phyloP scores from a whole-genome alignment of 2,329 filamentous ascomycete genomes.

The Ciborinia camelliae region DNA sequence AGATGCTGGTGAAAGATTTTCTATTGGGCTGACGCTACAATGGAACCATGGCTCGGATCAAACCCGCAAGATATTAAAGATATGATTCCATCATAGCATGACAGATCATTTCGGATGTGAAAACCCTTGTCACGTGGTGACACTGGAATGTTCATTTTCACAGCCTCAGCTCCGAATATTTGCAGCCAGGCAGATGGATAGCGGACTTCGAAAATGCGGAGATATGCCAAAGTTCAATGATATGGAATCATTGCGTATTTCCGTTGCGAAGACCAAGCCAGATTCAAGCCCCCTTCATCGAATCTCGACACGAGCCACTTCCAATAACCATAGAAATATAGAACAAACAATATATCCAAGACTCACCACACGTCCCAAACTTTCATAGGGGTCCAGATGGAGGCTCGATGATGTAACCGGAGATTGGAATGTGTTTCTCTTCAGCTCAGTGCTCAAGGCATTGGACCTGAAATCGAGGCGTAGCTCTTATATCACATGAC shows the following conservation, averaged over 20 bases:
- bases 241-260: neutral
- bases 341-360: neutral
- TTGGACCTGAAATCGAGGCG: slow-evolving; percentile 9
- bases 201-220: neutral
- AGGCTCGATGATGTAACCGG: neutral
- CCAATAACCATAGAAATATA: neutral
- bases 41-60: neutral
- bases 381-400: neutral
- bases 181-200: no score
- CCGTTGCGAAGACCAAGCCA: no score
- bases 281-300: neutral
- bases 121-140: neutral
- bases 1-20: neutral
- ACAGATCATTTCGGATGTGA: neutral
- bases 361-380: neutral
- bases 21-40: neutral
- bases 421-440: neutral
- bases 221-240: neutral
- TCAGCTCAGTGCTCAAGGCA: neutral
- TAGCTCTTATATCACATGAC: slow-evolving; percentile 6
- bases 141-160: neutral
- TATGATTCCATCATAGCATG: neutral
- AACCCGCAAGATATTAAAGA: neutral
- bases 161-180: neutral
- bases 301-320: neutral